Base-by-base conservation (phyloP, 2,329 filamentous ascomycete species). In the Alternaria solani region DNA sequence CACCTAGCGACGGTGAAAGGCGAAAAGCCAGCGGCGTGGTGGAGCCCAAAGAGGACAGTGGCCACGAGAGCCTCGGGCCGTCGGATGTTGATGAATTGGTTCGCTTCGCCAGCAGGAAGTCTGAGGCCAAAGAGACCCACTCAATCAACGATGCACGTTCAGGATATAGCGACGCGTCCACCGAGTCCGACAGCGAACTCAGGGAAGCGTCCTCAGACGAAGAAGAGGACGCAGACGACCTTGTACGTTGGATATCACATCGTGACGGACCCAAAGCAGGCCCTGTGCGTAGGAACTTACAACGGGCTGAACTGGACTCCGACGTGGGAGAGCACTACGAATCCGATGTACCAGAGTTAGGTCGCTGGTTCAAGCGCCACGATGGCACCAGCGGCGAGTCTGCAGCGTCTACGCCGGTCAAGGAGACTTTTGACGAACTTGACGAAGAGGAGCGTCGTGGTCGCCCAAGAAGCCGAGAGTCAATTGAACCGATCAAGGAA, bases 1-100 rank as follows among this genome's bases (percentile, higher is more conserved):
- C 67, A n/a, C 66, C 71, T 7, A 72, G 70, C 25, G 71, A 74
- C 25, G 70, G 70, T n/a, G 71, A 75, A 62, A 46, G 61, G 5
- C 55, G 59, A n/a, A 55, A 55, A 43, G 55, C 42, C 20, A 56
- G 38, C 20, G 11, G 48, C 28, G 48, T 59, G 14, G 12, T 20
- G 7, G 18, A 57, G n/a, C 57, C 56, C n/a, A 61, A 68, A 18
- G 63, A 70, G 39, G 65, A 72, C 30, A 71, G 66, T 34, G 71
- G 64, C 1, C 67, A 72, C 18, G 74, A 74, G 39, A 76, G 74
- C 41, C 57, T 77, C 5, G 71, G 68, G 1, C 52, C 71, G 20
- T 74, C 71, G 2, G 74, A 77, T 34, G 72, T 77, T 1, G 73
- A 77, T 1, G 75, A 78, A 2, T 61, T 75, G 7, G 70, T 78